Evolutionary conservation across 257 asterid species (phyloP), one percentile per base, ranked within the genome.

Genomic region (Dorcoceras hygrometricum): DNA sequence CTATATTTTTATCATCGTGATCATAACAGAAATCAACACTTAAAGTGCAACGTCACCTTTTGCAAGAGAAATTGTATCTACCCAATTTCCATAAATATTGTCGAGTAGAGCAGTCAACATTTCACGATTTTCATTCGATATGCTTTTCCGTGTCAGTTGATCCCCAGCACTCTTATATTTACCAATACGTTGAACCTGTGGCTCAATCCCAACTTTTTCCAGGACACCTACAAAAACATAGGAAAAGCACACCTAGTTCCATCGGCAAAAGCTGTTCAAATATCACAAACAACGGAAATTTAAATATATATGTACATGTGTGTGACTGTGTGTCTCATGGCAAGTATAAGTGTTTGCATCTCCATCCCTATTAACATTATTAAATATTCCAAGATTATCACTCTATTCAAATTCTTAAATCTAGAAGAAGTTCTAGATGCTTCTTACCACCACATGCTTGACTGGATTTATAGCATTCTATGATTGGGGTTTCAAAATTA

Each of bases 111-210:
- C 77, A 16, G 95, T 85, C 73, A 91, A 83, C 95, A 84, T 85
- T 84, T 91, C 96, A 11, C 95, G 91, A 73, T 91, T 91, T 72
- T 89, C 96, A 0, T 83, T 90, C 58, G 98, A 91, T 69, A 91
- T 83, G 79, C 62, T 82, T 81, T 87, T 91, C 53, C 95, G 91
- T 4, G 79, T 71, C 66, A 91, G 89, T 67, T 85, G 95, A 76
- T 91, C 98, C 70, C 98, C 98, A 65, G 98, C 95, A 77, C 98
- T 89, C 77, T 91, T 91, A 76, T 91, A 91, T 77, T 89, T 91
- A 78, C 98, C 98, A 71, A 91, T 85, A 65, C 95, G 84, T 75
- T 89, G 81, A 75, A 91, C 91, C 77, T 87, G 95, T 27, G 98
- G 96, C 83, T 91, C 95, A 82, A 89, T 71, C 71, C 98, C 98